Base-by-base conservation (phyloP, 2,329 filamentous ascomycete genomes). In the Emmonsiellopsis sp. region DNA sequence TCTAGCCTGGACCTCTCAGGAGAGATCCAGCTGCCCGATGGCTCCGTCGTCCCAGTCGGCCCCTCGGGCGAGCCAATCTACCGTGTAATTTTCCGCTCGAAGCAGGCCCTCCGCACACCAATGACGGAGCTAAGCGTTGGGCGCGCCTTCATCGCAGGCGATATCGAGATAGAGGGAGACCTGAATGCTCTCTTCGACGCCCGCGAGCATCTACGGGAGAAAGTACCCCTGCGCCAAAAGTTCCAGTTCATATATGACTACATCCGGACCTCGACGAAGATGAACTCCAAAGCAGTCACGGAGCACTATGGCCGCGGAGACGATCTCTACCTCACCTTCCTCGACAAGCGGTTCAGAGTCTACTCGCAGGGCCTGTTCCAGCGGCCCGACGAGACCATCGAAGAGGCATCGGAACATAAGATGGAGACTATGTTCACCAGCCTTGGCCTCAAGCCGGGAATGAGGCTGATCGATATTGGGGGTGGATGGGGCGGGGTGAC, bases 401-500 rank as follows among this genome's bases (percentile, higher is more conserved):
- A 49, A 37, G 31, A 49, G 13, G 46, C 46, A 3, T 49, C 46
- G 13, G 46, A 49, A 49, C 46, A 49, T 5, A 49, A 49, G 31
- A 11, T 49, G 21, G 46, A 49, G 3, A 36, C 46, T 33, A 49
- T 36, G 46, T 49, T 49, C 31, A 1, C 21, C 4, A 53, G 32
- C 4, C 50, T 59, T 6, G 50, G 36, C 6, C 54, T 59, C 17
- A 54, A 56, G 33, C 52, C 52, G n/a, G 57, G 56, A 1, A 54
- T 54, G 54, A 53, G 54, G 5, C 10, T 59, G 4, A 53, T 59
- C 10, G 57, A 57, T 49, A 53, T 59, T 39, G 57, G 56, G 5
- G 56, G 57, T 21, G 57, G 55, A n/a, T 59, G 57, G 57, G 56
- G 57, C 43, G 53, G 56, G 0, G 56, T 59, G 6, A 59, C 57